Percentiles rank a stretch among this genome's conserved stretches.
phyloP scores from a whole-genome alignment of 2,329 filamentous ascomycete genomes.

The Lachnellula cervina region DNA sequence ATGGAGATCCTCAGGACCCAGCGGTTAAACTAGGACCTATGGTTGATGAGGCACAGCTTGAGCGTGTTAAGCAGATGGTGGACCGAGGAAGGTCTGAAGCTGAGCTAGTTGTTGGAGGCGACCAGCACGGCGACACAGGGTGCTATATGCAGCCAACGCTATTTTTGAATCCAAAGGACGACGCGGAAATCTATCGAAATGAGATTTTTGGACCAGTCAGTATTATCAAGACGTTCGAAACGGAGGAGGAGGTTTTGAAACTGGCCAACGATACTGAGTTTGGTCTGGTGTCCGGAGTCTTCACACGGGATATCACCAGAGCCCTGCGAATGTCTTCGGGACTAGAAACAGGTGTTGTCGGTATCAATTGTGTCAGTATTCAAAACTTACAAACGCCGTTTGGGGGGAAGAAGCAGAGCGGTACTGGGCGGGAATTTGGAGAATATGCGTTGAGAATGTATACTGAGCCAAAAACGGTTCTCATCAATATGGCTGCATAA shows the following conservation, averaged over 20 bases:
- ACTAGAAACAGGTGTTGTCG: conserved; percentile 48
- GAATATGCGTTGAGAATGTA: too few relatives aligned
- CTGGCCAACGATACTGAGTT: conserved; percentile 59
- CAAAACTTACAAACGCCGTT: conserved; percentile 58
- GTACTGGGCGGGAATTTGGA: conserved; percentile 61
- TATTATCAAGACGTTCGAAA: conserved; percentile 63
- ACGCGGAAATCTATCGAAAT: conserved; percentile 48
- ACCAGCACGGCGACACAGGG: conserved; percentile 45
- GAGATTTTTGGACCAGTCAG: conserved; percentile 69
- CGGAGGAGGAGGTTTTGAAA: conserved; percentile 58
- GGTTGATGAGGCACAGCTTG: conserved; percentile 62
- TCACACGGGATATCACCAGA: conserved; percentile 61
- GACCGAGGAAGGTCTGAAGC: conserved; percentile 60
- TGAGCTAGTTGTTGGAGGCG: conserved; percentile 54
- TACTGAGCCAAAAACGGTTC: too few relatives aligned
- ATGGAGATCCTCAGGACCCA: conserved; percentile 65
- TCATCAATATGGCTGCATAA: too few relatives aligned
- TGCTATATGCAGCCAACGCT: conserved; percentile 55
- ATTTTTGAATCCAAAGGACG: conserved; percentile 45
- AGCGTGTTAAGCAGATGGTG: conserved; percentile 59
- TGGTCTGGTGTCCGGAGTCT: conserved; percentile 53
- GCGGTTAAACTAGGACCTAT: conserved; percentile 68
- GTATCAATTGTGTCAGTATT: conserved; percentile 10
- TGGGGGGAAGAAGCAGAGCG: conserved; percentile 69
- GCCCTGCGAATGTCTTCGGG: conserved; percentile 58